These are phyloP conservation scores for Hsuehochloa calcarea DNA, from an alignment of 176 grass and related monocot genomes.

Conservation along the genomic window DNA sequence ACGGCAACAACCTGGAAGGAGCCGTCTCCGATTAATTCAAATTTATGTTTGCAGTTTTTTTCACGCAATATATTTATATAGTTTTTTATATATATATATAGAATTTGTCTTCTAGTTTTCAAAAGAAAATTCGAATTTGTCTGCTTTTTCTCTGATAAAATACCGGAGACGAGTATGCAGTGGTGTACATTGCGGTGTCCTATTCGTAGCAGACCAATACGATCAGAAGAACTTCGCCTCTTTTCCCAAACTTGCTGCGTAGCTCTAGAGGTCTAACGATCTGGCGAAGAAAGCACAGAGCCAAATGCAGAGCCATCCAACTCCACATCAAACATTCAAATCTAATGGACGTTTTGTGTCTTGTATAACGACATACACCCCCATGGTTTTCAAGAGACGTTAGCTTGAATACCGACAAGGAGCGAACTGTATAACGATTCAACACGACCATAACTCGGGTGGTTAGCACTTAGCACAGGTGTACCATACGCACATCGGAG, in stretches of 20 bases:
- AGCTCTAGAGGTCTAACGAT: too few relatives aligned
- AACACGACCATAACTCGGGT: not conserved
- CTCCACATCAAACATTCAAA: too few relatives aligned
- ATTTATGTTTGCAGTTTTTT: not conserved
- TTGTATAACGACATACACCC: too few relatives aligned
- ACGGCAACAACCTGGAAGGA: too few relatives aligned
- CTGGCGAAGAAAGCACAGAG: too few relatives aligned
- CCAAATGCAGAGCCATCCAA: too few relatives aligned
- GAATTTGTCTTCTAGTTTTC: not conserved
- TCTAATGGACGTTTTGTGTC: too few relatives aligned
- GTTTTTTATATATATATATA: not conserved
- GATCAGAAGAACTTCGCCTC: not conserved
- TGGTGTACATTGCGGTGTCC: not conserved
- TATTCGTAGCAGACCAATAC: not conserved
- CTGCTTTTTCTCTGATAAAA: not conserved
- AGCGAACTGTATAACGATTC: not conserved
- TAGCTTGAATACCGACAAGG: not conserved
- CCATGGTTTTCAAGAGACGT: too few relatives aligned
- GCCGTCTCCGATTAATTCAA: too few relatives aligned
- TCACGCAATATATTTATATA: too few relatives aligned
- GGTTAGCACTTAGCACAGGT: conserved; percentile 31
- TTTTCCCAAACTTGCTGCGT: not conserved
- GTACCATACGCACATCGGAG: conserved; percentile 23
- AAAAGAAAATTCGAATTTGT: not conserved
- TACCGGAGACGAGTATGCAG: not conserved